Percentiles rank a stretch among this genome's conserved stretches.
Evolutionary conservation across 2,329 filamentous ascomycete species (phyloP).

Genomic region (Alternaria rosae): DNA sequence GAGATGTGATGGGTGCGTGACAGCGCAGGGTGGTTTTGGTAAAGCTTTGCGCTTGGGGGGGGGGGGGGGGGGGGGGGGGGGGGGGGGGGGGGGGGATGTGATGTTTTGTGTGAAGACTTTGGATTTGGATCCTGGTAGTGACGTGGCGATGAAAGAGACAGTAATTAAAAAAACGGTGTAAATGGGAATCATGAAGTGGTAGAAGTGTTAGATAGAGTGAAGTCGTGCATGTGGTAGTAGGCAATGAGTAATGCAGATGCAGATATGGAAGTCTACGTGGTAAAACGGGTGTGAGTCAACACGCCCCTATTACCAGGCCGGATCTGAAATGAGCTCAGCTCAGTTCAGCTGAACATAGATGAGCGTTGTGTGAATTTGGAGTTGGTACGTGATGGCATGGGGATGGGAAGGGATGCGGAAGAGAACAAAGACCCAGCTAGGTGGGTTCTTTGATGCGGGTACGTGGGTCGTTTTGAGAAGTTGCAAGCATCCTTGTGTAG

Average conservation of each 20-base stretch:
- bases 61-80: fast-evolving
- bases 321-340: too few species aligned
- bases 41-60: fast-evolving
- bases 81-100: too few species aligned
- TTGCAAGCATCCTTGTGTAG: background rate
- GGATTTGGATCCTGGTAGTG: background rate
- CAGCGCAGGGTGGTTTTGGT: background rate
- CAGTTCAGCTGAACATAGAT: too few species aligned
- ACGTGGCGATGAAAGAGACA: background rate
- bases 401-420: background rate
- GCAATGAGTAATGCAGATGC: background rate
- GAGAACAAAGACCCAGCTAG: background rate
- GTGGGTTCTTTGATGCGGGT: background rate
- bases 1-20: fast-evolving
- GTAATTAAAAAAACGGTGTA: background rate
- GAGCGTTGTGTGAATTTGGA: too few species aligned
- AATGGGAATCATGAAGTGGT: background rate
- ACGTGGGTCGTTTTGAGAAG: background rate
- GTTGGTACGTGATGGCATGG: too few species aligned
- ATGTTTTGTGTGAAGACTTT: background rate
- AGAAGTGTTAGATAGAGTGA: background rate
- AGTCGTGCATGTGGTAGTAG: background rate
- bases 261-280: background rate
- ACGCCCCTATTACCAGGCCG: too few species aligned
- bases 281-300: background rate